Evolutionary conservation across 768 basidiomycete species (phyloP).

Genomic region (Atractiella rhizophila): DNA sequence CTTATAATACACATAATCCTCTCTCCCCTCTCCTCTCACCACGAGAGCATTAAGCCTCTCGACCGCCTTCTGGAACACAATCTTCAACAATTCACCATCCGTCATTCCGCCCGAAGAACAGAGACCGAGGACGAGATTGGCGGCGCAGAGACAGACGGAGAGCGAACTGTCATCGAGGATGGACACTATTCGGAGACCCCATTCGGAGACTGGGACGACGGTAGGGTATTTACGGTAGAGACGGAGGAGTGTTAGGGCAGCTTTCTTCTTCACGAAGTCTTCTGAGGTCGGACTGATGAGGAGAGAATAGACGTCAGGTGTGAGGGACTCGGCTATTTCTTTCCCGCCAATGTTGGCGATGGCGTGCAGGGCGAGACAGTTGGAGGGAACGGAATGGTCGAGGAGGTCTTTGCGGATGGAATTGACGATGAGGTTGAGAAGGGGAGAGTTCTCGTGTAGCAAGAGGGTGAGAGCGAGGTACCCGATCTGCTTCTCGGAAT

Average conservation of each 20-base stretch:
- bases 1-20: slow-evolving; percentile 83
- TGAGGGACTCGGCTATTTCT: slow-evolving; percentile 92
- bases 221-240: slow-evolving; percentile 89
- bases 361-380: slow-evolving; percentile 86
- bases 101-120: too few species aligned
- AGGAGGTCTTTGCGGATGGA: slow-evolving; percentile 94
- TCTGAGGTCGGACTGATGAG: slow-evolving; percentile 86
- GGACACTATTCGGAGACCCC: slow-evolving; percentile 80
- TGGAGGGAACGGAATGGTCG: slow-evolving; percentile 76
- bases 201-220: slow-evolving; percentile 75
- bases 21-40: not conserved
- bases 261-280: slow-evolving; percentile 94
- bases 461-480: slow-evolving; percentile 89
- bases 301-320: slow-evolving; percentile 75
- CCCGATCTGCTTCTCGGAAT: slow-evolving; percentile 97
- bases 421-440: slow-evolving; percentile 86
- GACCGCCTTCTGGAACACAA: slow-evolving; percentile 77
- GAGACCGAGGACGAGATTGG: not conserved
- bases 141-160: slow-evolving; percentile 56
- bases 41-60: slow-evolving; percentile 36
- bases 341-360: slow-evolving; percentile 94
- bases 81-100: not conserved
- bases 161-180: slow-evolving; percentile 99
- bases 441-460: slow-evolving; percentile 97
- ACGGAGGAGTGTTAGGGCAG: slow-evolving; percentile 71